Evolutionary conservation across 768 basidiomycete species (phyloP).

Genomic region (Phlebiopsis gigantea): DNA sequence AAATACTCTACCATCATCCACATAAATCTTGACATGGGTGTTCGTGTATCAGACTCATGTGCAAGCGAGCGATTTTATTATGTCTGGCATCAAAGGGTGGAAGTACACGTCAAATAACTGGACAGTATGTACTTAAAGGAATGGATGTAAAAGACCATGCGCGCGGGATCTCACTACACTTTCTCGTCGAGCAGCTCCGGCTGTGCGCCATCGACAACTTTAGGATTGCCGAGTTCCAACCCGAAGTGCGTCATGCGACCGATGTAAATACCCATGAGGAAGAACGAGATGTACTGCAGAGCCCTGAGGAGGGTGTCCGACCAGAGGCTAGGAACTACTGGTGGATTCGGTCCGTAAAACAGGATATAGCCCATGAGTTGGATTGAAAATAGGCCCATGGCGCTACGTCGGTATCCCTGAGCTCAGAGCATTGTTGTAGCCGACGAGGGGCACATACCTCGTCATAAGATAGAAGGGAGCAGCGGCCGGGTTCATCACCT

Average conservation of each 20-base stretch:
- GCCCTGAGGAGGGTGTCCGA: not conserved
- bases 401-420: not conserved
- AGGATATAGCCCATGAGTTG: not conserved
- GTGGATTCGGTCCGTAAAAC: not conserved
- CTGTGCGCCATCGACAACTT: not conserved
- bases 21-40: not conserved
- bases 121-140: too few species aligned
- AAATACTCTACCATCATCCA: not conserved
- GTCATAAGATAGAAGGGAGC: not conserved
- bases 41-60: not conserved
- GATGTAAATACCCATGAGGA: not conserved
- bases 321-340: not conserved
- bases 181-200: not conserved
- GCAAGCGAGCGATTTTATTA: too few species aligned
- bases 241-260: not conserved
- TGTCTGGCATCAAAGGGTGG: too few species aligned
- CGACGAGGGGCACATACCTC: not conserved
- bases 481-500: not conserved
- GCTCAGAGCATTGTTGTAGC: not conserved
- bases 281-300: not conserved
- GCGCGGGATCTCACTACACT: not conserved
- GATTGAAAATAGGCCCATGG: not conserved
- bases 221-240: not conserved
- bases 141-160: too few species aligned
- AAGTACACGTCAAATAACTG: too few species aligned